These are phyloP conservation scores for Saccharomycopsis oosterbeekiorum DNA, from an alignment of 805 yeast genomes.

Conservation along the genomic window DNA sequence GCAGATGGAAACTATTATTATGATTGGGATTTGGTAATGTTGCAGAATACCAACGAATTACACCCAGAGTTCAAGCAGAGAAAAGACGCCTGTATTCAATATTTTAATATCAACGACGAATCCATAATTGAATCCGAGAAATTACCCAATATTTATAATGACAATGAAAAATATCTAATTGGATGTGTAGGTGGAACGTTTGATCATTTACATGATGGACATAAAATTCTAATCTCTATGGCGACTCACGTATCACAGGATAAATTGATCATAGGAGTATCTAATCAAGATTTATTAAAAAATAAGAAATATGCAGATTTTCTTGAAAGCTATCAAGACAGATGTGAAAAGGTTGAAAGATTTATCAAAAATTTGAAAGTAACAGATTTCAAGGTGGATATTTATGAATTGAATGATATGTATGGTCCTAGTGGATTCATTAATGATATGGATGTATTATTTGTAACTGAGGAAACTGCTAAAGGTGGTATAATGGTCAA, in stretches of 20 bases:
- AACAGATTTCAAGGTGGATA: conserved; percentile 32
- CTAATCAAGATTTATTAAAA: conserved; percentile 60
- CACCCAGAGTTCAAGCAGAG: neutral
- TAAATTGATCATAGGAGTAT: conserved; percentile 68
- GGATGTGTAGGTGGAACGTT: conserved; percentile 91
- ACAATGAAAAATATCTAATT: conserved; percentile 20
- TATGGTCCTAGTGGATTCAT: conserved; percentile 90
- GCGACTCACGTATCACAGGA: conserved; percentile 50
- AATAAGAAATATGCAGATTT: conserved; percentile 67
- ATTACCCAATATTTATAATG: neutral
- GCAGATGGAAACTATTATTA: neutral
- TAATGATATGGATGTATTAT: conserved; percentile 64
- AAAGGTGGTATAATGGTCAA: conserved; percentile 71
- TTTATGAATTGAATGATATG: conserved; percentile 65
- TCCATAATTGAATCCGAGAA: neutral
- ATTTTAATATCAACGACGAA: neutral
- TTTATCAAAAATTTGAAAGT: conserved; percentile 40
- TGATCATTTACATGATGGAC: conserved; percentile 95
- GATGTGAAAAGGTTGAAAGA: conserved; percentile 37
- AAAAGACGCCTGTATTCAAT: neutral
- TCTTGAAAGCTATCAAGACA: conserved; percentile 45
- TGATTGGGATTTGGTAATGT: conserved; percentile 2
- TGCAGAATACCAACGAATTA: neutral
- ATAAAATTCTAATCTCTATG: conserved; percentile 69
- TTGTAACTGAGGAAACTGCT: conserved; percentile 72